Evolutionary conservation across 208 protist genomes (phyloP), one percentile per base, ranked within the genome.

Genomic region (Trypanosoma scelopori): DNA sequence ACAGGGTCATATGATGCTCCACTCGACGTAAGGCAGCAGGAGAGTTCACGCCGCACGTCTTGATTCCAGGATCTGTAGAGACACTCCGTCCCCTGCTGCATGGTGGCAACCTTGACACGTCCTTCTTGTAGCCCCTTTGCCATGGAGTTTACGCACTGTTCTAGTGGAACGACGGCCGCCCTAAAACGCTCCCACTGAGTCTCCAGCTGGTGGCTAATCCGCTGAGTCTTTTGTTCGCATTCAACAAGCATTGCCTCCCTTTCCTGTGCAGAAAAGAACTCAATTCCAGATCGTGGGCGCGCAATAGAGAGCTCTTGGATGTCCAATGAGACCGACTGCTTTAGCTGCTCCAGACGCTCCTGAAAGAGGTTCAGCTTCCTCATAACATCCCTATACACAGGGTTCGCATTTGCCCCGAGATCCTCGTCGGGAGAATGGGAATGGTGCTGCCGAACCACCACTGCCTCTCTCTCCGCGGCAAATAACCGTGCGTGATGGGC

Each of bases 21-120:
- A 50, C 50, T 47, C 20, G 25, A 57, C 41, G 30, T 53, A 20
- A 81, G 55, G 12, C 51, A 67, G 5, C 37, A 9, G 23, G 65
- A 69, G 18, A 79, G 59, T 30, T 61, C 66, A 30, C 57, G 63
- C 23, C 75, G 57, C 15, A 79, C 66, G 23, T 81, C 71, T 11
- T 66, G 48, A 50, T 49, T 63, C 79, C 79, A 85, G 16, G 45
- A 42, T 22, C 66, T 39, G 23, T 75, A 76, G 30, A 65, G 71
- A 55, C 55, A 65, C 20, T 70, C 64, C 12, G 50, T 48, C 13
- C 55, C 60, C 30, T 62, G 69, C 23, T 74, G 75, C 42, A 74
- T 56, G n/a, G 64, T 55, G 5, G 62, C n/a, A 37, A 72, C 65
- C 25, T 57, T 65, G 11, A 65, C 64, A 39, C 75, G 70, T 15